Evolutionary conservation across 345 rosid genomes (phyloP).

Genomic region (Eucalyptus globulus): DNA sequence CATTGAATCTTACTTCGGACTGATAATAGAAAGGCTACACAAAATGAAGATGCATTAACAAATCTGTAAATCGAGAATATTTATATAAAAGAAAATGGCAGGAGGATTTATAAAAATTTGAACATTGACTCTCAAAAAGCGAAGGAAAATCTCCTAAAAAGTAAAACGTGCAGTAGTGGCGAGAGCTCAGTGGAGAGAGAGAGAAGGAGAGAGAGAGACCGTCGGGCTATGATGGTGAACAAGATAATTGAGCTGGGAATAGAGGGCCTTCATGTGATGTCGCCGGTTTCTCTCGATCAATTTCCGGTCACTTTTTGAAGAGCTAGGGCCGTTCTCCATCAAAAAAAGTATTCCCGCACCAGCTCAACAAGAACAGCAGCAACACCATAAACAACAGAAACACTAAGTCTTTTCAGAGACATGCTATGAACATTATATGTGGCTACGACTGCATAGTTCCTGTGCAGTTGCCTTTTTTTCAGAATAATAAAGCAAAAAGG

Average conservation of each 20-base stretch:
- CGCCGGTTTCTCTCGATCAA: slow-evolving; percentile 25
- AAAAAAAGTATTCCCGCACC: not conserved
- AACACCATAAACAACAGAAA: not conserved
- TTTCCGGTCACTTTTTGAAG: slow-evolving; percentile 26
- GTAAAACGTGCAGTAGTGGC: not conserved
- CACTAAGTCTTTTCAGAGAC: not conserved
- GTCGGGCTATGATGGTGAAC: slow-evolving; percentile 16
- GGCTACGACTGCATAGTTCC: not conserved
- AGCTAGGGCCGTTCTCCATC: slow-evolving; percentile 16
- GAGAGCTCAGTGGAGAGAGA: not conserved
- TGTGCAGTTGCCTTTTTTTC: not conserved
- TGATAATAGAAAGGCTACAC: not conserved
- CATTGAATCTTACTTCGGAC: too few species aligned
- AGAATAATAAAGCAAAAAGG: not conserved
- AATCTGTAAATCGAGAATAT: not conserved
- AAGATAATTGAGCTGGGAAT: slow-evolving; percentile 32
- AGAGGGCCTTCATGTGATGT: slow-evolving; percentile 25
- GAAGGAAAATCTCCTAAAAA: not conserved
- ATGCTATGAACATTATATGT: not conserved
- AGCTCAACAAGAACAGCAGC: not conserved
- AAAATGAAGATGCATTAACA: not conserved
- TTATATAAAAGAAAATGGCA: not conserved
- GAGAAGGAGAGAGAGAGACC: slow-evolving; percentile 21
- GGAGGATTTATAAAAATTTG: not conserved
- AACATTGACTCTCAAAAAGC: not conserved